Evolutionary conservation across 768 basidiomycete genomes (phyloP).

Genomic region (Rhodocollybia butyracea): DNA sequence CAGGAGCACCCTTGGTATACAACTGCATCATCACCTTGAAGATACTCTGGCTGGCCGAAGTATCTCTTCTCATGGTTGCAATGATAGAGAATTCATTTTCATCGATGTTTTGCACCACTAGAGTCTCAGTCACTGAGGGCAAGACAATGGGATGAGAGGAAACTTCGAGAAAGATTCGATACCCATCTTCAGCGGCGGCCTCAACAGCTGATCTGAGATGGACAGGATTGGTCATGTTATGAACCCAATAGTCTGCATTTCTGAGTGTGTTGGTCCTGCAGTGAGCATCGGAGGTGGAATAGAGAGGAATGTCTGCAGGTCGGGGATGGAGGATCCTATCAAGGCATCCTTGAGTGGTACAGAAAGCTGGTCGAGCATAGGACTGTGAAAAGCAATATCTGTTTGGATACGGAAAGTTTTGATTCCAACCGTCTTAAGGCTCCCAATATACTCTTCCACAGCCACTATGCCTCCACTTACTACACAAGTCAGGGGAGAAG

Average conservation of each 20-base stretch:
- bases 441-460: background rate
- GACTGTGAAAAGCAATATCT: conserved; percentile 2
- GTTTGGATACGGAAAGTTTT: conserved; percentile 3
- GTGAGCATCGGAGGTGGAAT: background rate
- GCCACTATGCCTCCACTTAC: background rate
- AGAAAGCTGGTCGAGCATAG: conserved; percentile 4
- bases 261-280: background rate
- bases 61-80: background rate
- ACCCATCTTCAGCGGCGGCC: background rate
- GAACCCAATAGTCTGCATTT: background rate
- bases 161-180: background rate
- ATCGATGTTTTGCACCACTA: background rate
- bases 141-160: conserved; percentile 1
- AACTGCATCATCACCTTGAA: background rate
- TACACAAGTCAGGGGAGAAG: background rate
- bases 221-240: conserved; percentile 2
- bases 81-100: background rate
- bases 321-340: background rate
- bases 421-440: background rate
- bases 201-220: conserved; percentile 1
- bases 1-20: background rate
- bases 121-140: background rate
- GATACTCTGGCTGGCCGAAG: background rate
- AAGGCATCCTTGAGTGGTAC: background rate
- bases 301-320: background rate